phyloP scores from a whole-genome alignment of 768 basidiomycete species.

The Podaxis sp. region DNA sequence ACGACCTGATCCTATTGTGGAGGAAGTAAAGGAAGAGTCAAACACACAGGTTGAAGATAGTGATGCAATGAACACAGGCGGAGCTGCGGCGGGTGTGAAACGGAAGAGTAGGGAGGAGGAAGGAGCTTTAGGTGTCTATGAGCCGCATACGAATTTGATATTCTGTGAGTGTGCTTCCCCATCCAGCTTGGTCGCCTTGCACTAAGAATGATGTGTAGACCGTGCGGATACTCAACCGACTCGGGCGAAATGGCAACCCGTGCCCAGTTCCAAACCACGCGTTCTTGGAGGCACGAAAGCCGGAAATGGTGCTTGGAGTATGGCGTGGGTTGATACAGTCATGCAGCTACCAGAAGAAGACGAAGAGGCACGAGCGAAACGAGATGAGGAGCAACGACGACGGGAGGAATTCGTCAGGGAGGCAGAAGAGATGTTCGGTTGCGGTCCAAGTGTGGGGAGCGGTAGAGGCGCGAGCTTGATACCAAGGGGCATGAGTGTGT shows the following conservation, averaged over 20 bases:
- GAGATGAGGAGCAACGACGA: not conserved
- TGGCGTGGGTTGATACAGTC: conserved; percentile 71
- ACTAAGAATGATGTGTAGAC: conserved; percentile 37
- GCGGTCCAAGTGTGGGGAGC: not conserved
- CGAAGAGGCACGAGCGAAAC: not conserved
- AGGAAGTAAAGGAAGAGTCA: conserved; percentile 18
- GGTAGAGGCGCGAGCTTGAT: not conserved
- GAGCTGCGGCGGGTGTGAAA: conserved; percentile 22
- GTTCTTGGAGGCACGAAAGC: conserved; percentile 70
- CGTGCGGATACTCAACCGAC: conserved; percentile 78
- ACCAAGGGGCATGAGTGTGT: not conserved
- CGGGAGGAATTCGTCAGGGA: not conserved
- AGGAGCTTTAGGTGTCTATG: conserved; percentile 69
- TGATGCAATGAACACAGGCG: conserved; percentile 17
- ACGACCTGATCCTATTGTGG: conserved; percentile 12
- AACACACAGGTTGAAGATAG: conserved; percentile 21
- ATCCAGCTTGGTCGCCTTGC: not conserved
- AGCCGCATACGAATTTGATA: conserved; percentile 73
- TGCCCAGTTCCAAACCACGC: conserved; percentile 42
- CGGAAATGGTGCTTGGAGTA: conserved; percentile 76
- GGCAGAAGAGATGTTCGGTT: not conserved
- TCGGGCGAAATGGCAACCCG: conserved; percentile 50
- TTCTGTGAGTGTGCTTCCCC: conserved; percentile 50
- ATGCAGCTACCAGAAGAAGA: conserved; percentile 31
- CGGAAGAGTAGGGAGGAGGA: conserved; percentile 25